Percentiles rank a stretch among this genome's conserved stretches.
Evolutionary conservation across 192 early-diverging fungal genomes (phyloP).

Genomic region (Coemansia sp.): DNA sequence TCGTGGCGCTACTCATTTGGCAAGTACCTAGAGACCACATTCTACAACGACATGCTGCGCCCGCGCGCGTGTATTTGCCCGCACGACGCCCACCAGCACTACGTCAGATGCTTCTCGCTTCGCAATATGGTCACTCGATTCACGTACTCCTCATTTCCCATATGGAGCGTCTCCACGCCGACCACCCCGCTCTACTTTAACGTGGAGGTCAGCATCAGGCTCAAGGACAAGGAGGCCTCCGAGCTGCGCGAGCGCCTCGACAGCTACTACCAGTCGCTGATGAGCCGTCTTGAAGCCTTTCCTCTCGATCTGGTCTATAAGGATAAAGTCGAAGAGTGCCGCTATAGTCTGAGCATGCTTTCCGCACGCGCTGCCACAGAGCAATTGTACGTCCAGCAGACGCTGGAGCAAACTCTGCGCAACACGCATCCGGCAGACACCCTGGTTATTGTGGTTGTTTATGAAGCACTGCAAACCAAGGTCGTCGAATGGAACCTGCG

Average conservation of each 20-base stretch:
- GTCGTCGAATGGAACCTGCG: slow-evolving; percentile 84
- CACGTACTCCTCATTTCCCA: slow-evolving; percentile 60
- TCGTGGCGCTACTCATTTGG: slow-evolving; percentile 96
- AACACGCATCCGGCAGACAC: slow-evolving; percentile 78
- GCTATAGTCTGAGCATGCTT: slow-evolving; percentile 71
- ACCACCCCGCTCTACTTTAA: slow-evolving; percentile 50
- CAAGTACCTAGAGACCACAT: slow-evolving; percentile 91
- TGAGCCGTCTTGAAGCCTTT: slow-evolving; percentile 78
- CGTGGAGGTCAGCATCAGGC: slow-evolving; percentile 62
- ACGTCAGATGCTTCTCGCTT: slow-evolving; percentile 83
- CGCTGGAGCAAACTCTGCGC: slow-evolving; percentile 81
- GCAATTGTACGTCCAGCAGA: slow-evolving; percentile 80
- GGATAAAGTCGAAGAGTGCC: slow-evolving; percentile 70
- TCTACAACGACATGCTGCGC: slow-evolving; percentile 73
- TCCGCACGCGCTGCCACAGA: slow-evolving; percentile 71
- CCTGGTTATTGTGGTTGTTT: slow-evolving; percentile 77
- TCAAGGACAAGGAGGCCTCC: slow-evolving; percentile 78
- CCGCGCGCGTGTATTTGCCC: slow-evolving; percentile 75
- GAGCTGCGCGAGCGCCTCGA: slow-evolving; percentile 69
- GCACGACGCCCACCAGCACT: slow-evolving; percentile 82
- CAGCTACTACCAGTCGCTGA: slow-evolving; percentile 85
- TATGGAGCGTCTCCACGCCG: slow-evolving; percentile 44
- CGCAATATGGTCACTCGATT: slow-evolving; percentile 79
- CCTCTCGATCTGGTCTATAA: slow-evolving; percentile 77
- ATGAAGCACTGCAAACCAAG: slow-evolving; percentile 76